Evolutionary conservation across 2,329 filamentous ascomycete genomes (phyloP), one percentile per base, ranked within the genome.

Genomic region (Catunica adiposa): DNA sequence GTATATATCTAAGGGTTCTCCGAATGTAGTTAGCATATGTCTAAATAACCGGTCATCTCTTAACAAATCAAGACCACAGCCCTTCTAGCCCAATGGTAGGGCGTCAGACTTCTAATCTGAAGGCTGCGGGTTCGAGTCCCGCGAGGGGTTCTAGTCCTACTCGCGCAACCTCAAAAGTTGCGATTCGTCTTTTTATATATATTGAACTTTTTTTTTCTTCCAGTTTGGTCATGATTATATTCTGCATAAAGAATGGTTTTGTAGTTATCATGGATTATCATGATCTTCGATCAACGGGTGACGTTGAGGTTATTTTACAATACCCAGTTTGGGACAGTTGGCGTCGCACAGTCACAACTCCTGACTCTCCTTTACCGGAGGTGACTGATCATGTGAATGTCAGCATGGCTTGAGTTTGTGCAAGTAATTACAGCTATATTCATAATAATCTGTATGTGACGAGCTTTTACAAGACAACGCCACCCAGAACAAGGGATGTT

Each of bases 81-180:
- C 54, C 53, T 53, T 48, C 56, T 58, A 58, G 56, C 53, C 17
- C 56, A 58, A 58, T 58, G 56, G 56, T 58, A 58, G 46, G 46
- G 56, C 56, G 53, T 58, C 56, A 55, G 56, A 55, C 56, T 58
- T 58, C 53, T 55, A 58, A 55, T 55, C 56, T 55, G 56, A 58
- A 58, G 52, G 56, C 48, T 58, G 52, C 46, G 52, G 56, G 46
- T 55, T 58, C 56, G 56, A 58, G 56, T 55, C 56, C 56, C 52
- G 56, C 46, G 56, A 53, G 46, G 52, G 53, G 56, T 58, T 54
- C 40, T 31, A 38, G 22, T 54, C 54, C 38, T 29, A 25, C 14
- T 51, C 25, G 47, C 25, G 11, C 22, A 51, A 31, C 47, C 31
- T n/a, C 23, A 51, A 29, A 31, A 9, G 40, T 4, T 3, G 40